Percentiles rank a stretch among this genome's conserved stretches.
Evolutionary conservation across 2,329 filamentous ascomycete species (phyloP).

Genomic region (Fusarium circinatum): DNA sequence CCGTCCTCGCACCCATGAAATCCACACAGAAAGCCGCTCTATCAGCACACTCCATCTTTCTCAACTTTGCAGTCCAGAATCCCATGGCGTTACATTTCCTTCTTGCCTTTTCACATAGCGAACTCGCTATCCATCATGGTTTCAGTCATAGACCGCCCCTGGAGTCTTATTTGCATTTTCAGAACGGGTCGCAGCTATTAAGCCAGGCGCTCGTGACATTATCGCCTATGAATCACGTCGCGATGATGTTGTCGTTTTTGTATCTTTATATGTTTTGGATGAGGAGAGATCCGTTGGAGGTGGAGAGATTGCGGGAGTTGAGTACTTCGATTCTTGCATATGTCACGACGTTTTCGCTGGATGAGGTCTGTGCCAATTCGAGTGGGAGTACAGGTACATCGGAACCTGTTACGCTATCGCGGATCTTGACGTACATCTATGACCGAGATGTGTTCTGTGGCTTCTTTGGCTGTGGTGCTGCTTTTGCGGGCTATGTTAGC

Average conservation of each 20-base stretch:
- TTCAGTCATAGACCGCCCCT: conserved; percentile 2
- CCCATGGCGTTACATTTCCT: conserved; percentile 10
- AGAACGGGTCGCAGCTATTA: not conserved
- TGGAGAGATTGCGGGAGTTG: not conserved
- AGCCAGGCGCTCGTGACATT: not conserved
- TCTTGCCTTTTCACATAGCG: conserved; percentile 2
- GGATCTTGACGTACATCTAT: conserved; percentile 10
- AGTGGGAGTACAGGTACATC: not conserved
- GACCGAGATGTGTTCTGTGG: conserved; percentile 15
- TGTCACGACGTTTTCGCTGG: not conserved
- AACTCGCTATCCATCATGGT: not conserved
- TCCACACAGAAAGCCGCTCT: conserved; percentile 5
- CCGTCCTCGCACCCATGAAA: conserved; percentile 13
- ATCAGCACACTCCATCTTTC: conserved; percentile 11
- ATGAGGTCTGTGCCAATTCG: conserved; percentile 5
- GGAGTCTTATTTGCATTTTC: conserved; percentile 8
- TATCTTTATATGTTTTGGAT: conserved; percentile 19
- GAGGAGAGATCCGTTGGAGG: not conserved
- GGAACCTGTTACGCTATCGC: not conserved
- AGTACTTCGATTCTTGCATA: not conserved
- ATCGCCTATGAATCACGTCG: not conserved
- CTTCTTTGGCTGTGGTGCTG: not conserved
- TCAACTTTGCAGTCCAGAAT: conserved; percentile 12
- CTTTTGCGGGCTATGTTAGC: not conserved
- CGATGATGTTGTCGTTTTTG: conserved; percentile 16